A percentile compares a stretch with the other conserved stretches of the same genome.
These are phyloP conservation scores for Entomortierella beljakovae DNA, from an alignment of 192 early-diverging fungal species.

Conservation along the genomic window DNA sequence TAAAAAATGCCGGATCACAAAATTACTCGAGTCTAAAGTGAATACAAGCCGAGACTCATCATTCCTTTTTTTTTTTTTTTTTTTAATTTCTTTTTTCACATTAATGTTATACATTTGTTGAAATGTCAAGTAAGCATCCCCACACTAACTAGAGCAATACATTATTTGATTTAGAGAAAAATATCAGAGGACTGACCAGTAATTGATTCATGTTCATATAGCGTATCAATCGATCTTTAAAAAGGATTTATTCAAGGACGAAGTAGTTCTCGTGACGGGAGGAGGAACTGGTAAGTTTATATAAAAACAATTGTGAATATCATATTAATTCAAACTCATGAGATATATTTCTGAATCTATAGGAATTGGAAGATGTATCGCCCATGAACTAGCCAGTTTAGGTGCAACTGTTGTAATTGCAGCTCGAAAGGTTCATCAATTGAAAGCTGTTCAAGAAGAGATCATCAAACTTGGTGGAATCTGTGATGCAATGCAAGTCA, in stretches of 20 bases:
- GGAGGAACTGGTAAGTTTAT: slow-evolving; percentile 57
- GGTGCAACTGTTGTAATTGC: slow-evolving; percentile 63
- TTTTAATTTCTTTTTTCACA: no score
- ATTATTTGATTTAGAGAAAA: no score
- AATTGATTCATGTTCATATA: not conserved
- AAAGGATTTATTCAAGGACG: slow-evolving; percentile 53
- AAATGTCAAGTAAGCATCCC: no score
- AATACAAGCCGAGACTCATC: no score
- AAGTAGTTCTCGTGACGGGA: slow-evolving; percentile 63
- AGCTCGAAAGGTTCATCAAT: slow-evolving; percentile 52
- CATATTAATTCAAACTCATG: not conserved
- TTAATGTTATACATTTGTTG: no score
- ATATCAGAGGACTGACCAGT: no score
- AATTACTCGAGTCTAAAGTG: no score
- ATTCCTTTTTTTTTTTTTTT: no score
- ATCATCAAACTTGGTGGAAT: slow-evolving; percentile 49
- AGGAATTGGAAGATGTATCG: slow-evolving; percentile 57
- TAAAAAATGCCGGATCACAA: no score
- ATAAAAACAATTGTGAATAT: not conserved
- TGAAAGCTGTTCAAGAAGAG: slow-evolving; percentile 44
- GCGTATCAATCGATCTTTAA: slow-evolving; percentile 55
- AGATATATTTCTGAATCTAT: not conserved
- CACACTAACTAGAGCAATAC: no score
- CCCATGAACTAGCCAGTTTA: slow-evolving; percentile 61
- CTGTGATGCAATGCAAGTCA: slow-evolving; percentile 49